These are phyloP conservation scores for Aristolochia contorta DNA, from an alignment of 164 flowering plant species.

Conservation along the genomic window DNA sequence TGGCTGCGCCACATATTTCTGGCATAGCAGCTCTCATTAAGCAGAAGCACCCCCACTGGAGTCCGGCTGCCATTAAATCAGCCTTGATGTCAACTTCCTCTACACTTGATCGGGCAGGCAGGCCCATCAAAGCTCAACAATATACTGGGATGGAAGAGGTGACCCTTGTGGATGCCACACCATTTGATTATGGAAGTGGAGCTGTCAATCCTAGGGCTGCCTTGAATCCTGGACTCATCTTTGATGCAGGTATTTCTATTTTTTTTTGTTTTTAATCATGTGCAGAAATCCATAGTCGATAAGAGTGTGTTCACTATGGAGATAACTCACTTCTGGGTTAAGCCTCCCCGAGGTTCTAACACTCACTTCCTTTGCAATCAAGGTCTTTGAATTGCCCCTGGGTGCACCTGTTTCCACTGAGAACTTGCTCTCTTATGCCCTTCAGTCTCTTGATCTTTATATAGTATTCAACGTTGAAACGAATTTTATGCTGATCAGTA, in stretches of 20 bases:
- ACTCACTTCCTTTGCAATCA: neutral
- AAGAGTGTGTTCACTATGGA: too few species aligned
- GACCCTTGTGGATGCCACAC: conserved; percentile 68
- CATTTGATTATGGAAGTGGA: conserved; percentile 95
- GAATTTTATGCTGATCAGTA: neutral
- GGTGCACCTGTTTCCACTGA: neutral
- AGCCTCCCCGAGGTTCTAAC: too few species aligned
- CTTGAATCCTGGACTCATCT: conserved; percentile 87
- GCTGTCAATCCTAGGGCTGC: conserved; percentile 92
- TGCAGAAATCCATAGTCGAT: too few species aligned
- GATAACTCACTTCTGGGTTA: too few species aligned
- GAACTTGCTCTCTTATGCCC: neutral
- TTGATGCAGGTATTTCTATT: conserved; percentile 68
- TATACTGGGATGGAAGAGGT: conserved; percentile 61
- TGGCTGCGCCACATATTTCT: conserved; percentile 98
- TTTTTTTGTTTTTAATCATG: neutral
- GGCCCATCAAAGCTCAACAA: conserved; percentile 86
- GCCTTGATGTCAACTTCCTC: conserved; percentile 93
- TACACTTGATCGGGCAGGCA: conserved; percentile 60
- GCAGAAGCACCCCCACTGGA: conserved; percentile 90
- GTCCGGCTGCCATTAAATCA: conserved; percentile 91
- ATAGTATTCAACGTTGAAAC: neutral
- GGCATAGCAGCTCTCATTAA: conserved; percentile 96
- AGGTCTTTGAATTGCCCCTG: neutral
- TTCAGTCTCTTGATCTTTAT: too few species aligned